A percentile compares a stretch with the other conserved stretches of the same genome.
These are phyloP conservation scores for Cercospora sojina DNA, from an alignment of 2,329 filamentous ascomycete genomes.

Conservation along the genomic window DNA sequence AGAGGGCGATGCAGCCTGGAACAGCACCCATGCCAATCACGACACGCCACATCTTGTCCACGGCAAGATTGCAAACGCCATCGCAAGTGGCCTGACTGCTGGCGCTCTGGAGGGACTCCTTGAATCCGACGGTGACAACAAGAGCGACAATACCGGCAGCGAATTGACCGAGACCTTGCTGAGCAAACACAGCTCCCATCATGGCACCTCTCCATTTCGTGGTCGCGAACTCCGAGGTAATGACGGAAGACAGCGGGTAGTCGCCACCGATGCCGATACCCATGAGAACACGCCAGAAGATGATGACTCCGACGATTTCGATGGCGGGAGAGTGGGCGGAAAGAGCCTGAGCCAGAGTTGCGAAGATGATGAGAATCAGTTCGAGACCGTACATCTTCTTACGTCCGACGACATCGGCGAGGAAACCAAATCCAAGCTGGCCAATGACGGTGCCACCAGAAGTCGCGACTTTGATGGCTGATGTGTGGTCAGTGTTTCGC, in stretches of 20 bases:
- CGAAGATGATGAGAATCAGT: slow-evolving; percentile 76
- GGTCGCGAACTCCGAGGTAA: slow-evolving; percentile 83
- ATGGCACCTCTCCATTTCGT: slow-evolving; percentile 84
- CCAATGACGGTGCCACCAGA: slow-evolving; percentile 81
- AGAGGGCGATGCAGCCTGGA: slow-evolving; percentile 76
- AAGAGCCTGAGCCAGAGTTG: slow-evolving; percentile 70
- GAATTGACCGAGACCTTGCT: slow-evolving; percentile 83
- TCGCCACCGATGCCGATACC: slow-evolving; percentile 76
- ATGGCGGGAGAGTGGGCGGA: slow-evolving; percentile 63
- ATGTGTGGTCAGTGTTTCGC: neutral
- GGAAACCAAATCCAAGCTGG: slow-evolving; percentile 74
- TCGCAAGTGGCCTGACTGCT: slow-evolving; percentile 57
- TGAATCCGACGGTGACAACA: slow-evolving; percentile 52
- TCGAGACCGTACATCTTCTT: slow-evolving; percentile 85
- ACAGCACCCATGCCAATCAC: slow-evolving; percentile 80
- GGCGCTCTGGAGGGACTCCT: slow-evolving; percentile 36
- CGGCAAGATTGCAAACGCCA: slow-evolving; percentile 64
- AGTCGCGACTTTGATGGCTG: slow-evolving; percentile 76
- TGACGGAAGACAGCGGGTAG: slow-evolving; percentile 78
- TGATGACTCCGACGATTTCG: slow-evolving; percentile 63
- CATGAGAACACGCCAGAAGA: slow-evolving; percentile 82
- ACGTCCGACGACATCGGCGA: slow-evolving; percentile 75
- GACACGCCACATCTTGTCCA: slow-evolving; percentile 85
- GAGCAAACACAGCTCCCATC: slow-evolving; percentile 83
- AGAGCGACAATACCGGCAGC: slow-evolving; percentile 72